phyloP scores from a whole-genome alignment of 768 basidiomycete genomes.

The Boletus fagicola region DNA sequence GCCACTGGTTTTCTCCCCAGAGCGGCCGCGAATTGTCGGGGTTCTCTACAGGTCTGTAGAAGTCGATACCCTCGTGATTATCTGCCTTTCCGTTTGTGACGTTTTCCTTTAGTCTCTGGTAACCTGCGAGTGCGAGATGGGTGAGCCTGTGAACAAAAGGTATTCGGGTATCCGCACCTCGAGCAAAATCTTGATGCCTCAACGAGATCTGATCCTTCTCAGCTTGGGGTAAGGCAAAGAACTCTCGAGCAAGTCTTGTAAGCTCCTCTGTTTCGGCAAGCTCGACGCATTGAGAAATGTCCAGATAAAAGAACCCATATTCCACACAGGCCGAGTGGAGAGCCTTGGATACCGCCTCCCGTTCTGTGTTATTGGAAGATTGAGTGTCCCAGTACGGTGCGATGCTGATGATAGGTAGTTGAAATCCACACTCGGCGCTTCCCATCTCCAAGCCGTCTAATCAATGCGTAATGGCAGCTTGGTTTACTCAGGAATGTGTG shows the following conservation, averaged over 20 bases:
- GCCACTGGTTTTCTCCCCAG: constrained; percentile 91
- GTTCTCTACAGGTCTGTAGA: constrained; percentile 69
- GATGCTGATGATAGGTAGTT: constrained; percentile 72
- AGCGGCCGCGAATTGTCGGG: constrained; percentile 70
- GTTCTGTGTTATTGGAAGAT: constrained; percentile 30
- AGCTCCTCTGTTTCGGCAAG: constrained; percentile 64
- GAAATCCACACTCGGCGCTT: constrained; percentile 6
- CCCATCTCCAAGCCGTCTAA: constrained; percentile 12
- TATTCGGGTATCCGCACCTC: constrained; percentile 51
- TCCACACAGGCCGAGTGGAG: constrained; percentile 73
- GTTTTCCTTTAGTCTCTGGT: constrained; percentile 77
- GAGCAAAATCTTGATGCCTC: constrained; percentile 64
- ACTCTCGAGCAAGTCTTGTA: constrained; percentile 59
- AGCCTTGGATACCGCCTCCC: constrained; percentile 49
- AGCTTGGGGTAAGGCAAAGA: constrained; percentile 70
- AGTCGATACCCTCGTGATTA: constrained; percentile 82
- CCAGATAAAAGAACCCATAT: constrained; percentile 89
- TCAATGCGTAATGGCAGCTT: not conserved
- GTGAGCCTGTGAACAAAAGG: not conserved
- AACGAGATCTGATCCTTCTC: constrained; percentile 77
- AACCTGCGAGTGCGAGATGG: constrained; percentile 50
- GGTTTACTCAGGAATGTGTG: not conserved
- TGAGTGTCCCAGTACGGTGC: constrained; percentile 54
- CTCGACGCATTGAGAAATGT: constrained; percentile 59
- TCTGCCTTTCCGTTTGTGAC: constrained; percentile 83